Evolutionary conservation across 179 eudicot genomes (phyloP), one percentile per base, ranked within the genome.

Genomic region (Drosera spatulata): DNA sequence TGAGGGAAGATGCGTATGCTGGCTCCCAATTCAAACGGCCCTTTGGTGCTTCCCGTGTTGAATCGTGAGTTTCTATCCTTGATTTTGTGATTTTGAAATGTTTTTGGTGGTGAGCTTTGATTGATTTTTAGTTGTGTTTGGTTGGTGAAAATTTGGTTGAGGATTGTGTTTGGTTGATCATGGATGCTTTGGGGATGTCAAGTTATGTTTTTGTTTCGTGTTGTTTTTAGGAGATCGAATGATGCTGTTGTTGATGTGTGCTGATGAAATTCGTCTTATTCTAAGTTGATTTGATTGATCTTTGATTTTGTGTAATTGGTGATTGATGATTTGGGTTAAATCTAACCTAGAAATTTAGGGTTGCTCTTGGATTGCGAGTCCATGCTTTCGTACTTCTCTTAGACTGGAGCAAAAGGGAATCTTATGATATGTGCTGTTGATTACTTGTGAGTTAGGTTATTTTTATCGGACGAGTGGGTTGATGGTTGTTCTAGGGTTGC

Each of bases 11-110:
- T 54, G 82, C 65, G 56, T 78, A 64, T 71, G 56, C 65, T 56
- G 77, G 79, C 71, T 78, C 95, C 71, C 91, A 82, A 67, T 76
- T 72, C 55, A 88, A 79, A 73, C 87, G 89, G 13, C 81, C 96
- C 45, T 69, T 78, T 39, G 81, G 77, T 56, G 63, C 82, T 74
- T 74, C 85, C 55, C 73, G 87, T 11, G 89, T 74, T 51, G 96
- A 91, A 71, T 71, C 80, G 97, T 91, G 72, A 77, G 87, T 69
- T 58, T 63, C 52, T 53, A 53, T 38, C 39, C 41, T 3, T 39
- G 61, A 50, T 10, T 37, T 46, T 64, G 9, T 50, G 13, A 37
- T 45, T 45, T 48, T 62, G 39, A 61, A 39, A 41, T 22, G 48
- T 9, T 54, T 60, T 5, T 53, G 14, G 44, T 66, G 48, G 22